phyloP scores from a whole-genome alignment of 257 asterid species.

The Fraxinus americana region DNA sequence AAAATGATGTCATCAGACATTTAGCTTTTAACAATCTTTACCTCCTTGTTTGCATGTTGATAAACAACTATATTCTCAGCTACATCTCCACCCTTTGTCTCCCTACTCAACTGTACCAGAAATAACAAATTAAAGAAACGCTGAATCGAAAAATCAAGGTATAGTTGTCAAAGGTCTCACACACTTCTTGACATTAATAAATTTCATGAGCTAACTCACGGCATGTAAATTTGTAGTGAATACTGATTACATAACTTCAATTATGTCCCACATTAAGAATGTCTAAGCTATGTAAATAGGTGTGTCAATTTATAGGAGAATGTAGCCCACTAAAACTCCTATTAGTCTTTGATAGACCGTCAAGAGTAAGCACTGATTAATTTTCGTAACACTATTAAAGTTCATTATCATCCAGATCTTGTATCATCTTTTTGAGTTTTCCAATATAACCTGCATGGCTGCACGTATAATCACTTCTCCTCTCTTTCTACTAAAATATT shows the following conservation, averaged over 20 bases:
- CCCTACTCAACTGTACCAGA: conserved; percentile 66
- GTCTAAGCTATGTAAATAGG: too few relatives aligned
- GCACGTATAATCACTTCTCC: too few relatives aligned
- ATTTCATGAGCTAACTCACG: not conserved
- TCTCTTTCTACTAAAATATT: too few relatives aligned
- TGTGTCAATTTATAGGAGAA: not conserved
- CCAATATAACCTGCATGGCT: too few relatives aligned
- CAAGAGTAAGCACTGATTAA: not conserved
- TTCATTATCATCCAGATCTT: too few relatives aligned
- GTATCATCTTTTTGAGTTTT: too few relatives aligned
- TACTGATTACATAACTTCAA: not conserved
- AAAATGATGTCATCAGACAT: too few relatives aligned
- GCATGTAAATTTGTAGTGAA: not conserved
- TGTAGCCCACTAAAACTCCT: not conserved
- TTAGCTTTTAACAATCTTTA: conserved; percentile 31
- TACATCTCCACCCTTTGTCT: conserved; percentile 62
- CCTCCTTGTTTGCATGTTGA: conserved; percentile 91
- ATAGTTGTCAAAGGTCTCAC: not conserved
- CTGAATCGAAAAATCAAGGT: conserved; percentile 1
- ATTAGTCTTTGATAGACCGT: too few relatives aligned
- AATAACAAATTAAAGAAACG: conserved; percentile 20
- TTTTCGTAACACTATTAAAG: too few relatives aligned
- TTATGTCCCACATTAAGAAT: too few relatives aligned
- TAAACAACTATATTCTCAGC: conserved; percentile 68
- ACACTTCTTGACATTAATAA: conserved; percentile 1